Percentiles rank a stretch among this genome's conserved stretches.
Conservation (phyloP, 345 rosid genomes). For the Populus tremula region DNA sequence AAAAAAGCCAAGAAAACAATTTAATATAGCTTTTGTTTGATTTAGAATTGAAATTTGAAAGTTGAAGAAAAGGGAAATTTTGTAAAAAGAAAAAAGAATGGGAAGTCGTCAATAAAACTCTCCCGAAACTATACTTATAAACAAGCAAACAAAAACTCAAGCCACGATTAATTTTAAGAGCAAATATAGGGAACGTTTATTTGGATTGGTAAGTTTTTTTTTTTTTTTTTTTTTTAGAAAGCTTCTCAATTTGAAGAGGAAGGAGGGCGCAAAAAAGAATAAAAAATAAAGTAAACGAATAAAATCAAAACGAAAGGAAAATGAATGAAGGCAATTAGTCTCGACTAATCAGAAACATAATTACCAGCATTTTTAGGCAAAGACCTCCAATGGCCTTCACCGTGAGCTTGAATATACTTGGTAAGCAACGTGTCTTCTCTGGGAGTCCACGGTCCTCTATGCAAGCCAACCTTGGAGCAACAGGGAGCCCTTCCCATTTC, state of each 20-base stretch:
- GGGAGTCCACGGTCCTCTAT: slow-evolving; percentile 61
- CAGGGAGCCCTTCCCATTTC: slow-evolving; percentile 62
- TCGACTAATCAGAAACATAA: background rate
- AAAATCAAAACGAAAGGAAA: background rate
- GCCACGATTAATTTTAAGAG: background rate
- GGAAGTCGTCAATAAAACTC: background rate
- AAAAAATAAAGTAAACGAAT: background rate
- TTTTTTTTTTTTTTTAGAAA: too few relatives aligned
- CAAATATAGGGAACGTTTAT: background rate
- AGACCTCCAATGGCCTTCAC: slow-evolving; percentile 64
- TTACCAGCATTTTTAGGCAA: slow-evolving; percentile 62
- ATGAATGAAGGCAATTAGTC: background rate
- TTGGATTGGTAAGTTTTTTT: background rate
- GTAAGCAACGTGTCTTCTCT: slow-evolving; percentile 57
- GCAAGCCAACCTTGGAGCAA: slow-evolving; percentile 61
- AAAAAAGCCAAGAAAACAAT: background rate
- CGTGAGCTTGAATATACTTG: slow-evolving; percentile 48
- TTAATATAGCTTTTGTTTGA: background rate
- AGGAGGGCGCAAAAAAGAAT: background rate
- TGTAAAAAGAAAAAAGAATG: background rate
- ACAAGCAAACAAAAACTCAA: background rate
- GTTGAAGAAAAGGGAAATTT: background rate
- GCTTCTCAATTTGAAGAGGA: background rate
- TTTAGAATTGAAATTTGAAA: background rate
- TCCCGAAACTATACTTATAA: background rate